Evolutionary conservation across 2,329 filamentous ascomycete genomes (phyloP).

Genomic region (Sclerotinia borealis): DNA sequence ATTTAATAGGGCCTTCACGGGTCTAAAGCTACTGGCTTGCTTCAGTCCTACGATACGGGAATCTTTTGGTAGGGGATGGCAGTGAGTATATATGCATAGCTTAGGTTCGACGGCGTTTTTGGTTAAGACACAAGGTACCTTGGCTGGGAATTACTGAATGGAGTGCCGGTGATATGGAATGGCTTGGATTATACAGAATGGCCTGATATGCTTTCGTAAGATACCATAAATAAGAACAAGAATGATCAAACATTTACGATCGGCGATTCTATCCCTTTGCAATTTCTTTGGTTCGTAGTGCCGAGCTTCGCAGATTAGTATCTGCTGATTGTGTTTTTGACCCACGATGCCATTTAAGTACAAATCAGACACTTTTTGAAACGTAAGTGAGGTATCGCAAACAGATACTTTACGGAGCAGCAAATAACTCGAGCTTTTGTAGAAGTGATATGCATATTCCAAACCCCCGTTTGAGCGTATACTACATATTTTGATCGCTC

Average conservation of each 20-base stretch:
- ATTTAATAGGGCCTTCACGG: not conserved
- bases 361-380: not conserved
- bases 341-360: not conserved
- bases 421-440: not conserved
- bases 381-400: not conserved
- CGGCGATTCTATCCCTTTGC: not conserved
- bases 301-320: not conserved
- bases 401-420: not conserved
- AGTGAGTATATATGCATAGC: constrained; percentile 1
- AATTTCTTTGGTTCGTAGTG: not conserved
- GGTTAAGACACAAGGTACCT: not conserved
- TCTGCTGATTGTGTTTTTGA: not conserved
- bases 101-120: constrained; percentile 6
- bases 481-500: not conserved
- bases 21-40: not conserved
- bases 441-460: not conserved
- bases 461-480: too few relatives aligned
- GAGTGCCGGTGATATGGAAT: not conserved
- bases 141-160: not conserved
- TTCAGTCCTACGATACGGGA: not conserved
- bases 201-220: constrained; percentile 2
- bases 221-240: constrained; percentile 6
- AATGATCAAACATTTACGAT: not conserved
- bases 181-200: constrained; percentile 5
- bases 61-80: not conserved